Evolutionary conservation across 2,329 filamentous ascomycete genomes (phyloP).

Genomic region (Xylaria hypoxylon): DNA sequence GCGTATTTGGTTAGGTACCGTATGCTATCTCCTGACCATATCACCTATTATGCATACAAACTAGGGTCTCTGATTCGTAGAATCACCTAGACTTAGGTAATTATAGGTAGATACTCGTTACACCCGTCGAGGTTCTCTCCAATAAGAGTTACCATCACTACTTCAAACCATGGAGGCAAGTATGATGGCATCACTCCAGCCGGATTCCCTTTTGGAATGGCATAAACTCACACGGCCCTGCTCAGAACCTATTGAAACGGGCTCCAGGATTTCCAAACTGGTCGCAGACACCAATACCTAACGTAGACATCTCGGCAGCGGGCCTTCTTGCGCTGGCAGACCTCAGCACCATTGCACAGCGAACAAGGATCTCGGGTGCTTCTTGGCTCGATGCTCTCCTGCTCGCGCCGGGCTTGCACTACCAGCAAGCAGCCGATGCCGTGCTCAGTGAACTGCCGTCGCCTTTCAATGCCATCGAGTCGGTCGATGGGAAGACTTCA

Average conservation of each 20-base stretch:
- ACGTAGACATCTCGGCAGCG: slow-evolving; percentile 60
- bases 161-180: slow-evolving; percentile 35
- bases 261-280: slow-evolving; percentile 55
- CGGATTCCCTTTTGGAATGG: neutral
- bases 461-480: slow-evolving; percentile 56
- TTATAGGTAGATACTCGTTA: slow-evolving; percentile 2
- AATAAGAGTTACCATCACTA: slow-evolving; percentile 2
- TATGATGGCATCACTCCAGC: slow-evolving; percentile 6
- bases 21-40: neutral
- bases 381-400: slow-evolving; percentile 68
- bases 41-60: slow-evolving; percentile 13
- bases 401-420: slow-evolving; percentile 70
- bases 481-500: slow-evolving; percentile 47
- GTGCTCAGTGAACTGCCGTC: slow-evolving; percentile 55
- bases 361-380: slow-evolving; percentile 67
- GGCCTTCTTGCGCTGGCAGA: slow-evolving; percentile 71
- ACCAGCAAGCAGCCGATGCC: slow-evolving; percentile 67
- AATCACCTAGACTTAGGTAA: neutral
- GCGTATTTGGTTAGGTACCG: neutral
- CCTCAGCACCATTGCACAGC: slow-evolving; percentile 65
- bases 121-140: neutral
- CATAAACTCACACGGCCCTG: slow-evolving; percentile 22
- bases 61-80: slow-evolving; percentile 9
- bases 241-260: slow-evolving; percentile 43
- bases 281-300: slow-evolving; percentile 59